These are phyloP conservation scores for Penicillium dipodomyicola DNA, from an alignment of 495 filamentous ascomycete genomes.

Conservation along the genomic window DNA sequence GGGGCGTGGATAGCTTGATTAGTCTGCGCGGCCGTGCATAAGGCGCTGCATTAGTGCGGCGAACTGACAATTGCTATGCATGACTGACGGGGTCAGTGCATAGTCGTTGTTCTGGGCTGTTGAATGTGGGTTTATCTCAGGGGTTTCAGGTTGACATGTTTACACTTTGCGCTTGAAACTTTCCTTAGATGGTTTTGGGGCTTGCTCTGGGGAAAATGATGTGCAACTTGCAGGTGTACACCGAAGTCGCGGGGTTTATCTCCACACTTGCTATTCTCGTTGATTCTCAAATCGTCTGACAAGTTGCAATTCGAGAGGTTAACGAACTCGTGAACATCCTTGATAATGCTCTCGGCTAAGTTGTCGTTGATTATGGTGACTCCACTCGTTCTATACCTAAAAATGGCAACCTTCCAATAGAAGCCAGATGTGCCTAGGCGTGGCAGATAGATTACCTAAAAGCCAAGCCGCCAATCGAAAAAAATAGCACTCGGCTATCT, in stretches of 20 bases:
- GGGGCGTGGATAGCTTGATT: constrained; percentile 19
- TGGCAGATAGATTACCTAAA: constrained; percentile 8
- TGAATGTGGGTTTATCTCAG: constrained; percentile 11
- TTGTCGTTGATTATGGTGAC: background rate
- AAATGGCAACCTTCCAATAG: background rate
- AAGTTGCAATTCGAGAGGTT: background rate
- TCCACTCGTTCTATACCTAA: background rate
- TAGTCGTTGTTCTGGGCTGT: constrained; percentile 15
- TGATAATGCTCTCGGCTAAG: background rate
- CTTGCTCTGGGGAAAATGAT: constrained; percentile 13
- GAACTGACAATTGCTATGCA: constrained; percentile 29
- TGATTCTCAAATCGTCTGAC: background rate
- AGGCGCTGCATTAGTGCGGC: constrained; percentile 29
- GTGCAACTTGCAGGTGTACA: constrained; percentile 16
- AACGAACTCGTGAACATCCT: background rate
- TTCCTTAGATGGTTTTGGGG: background rate
- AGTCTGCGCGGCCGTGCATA: constrained; percentile 22
- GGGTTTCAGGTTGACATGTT: constrained; percentile 10
- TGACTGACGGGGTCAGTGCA: constrained; percentile 24
- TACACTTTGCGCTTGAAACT: background rate
- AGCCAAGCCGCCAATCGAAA: background rate
- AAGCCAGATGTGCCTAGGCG: too few species aligned
- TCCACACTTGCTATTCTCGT: background rate
- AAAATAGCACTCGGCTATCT: background rate
- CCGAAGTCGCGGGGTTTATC: constrained; percentile 11